Conservation (phyloP, 2,329 filamentous ascomycete species). For the Cladosporium halotolerans region DNA sequence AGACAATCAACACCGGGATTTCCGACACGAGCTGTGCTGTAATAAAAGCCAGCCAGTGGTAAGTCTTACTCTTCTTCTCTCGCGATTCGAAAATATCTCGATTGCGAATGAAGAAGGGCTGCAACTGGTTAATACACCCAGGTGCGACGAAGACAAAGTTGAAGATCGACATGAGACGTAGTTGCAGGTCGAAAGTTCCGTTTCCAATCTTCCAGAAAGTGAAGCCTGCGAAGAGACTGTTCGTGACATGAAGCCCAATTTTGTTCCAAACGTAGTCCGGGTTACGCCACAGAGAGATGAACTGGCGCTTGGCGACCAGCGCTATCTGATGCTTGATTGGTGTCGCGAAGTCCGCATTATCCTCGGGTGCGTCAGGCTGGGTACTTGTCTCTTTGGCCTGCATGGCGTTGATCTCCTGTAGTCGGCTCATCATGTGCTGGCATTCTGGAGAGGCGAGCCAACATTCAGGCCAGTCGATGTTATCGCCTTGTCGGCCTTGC, state of each 20-base stretch:
- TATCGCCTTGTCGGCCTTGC: constrained; percentile 34
- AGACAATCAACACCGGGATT: constrained; percentile 60
- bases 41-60: constrained; percentile 69
- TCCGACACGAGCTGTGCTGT: constrained; percentile 65
- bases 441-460: constrained; percentile 35
- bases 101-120: constrained; percentile 54
- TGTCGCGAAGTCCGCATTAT: constrained; percentile 36
- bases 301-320: constrained; percentile 37
- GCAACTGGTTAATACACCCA: constrained; percentile 52
- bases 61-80: constrained; percentile 60
- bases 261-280: constrained; percentile 62
- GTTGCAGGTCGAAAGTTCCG: constrained; percentile 32
- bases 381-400: constrained; percentile 30
- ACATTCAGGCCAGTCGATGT: constrained; percentile 41
- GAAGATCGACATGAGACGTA: constrained; percentile 28
- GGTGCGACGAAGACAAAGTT: constrained; percentile 32
- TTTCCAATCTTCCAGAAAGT: constrained; percentile 41
- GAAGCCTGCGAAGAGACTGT: constrained; percentile 43
- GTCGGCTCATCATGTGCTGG: constrained; percentile 29
- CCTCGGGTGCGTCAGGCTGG: constrained; percentile 34
- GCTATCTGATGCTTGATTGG: constrained; percentile 25
- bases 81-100: constrained; percentile 54
- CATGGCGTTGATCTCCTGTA: constrained; percentile 34
- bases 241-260: constrained; percentile 49
- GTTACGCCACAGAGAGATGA: constrained; percentile 58